Evolutionary conservation across 176 grass and related monocot species (phyloP).

Genomic region (Triticum turgidum): DNA sequence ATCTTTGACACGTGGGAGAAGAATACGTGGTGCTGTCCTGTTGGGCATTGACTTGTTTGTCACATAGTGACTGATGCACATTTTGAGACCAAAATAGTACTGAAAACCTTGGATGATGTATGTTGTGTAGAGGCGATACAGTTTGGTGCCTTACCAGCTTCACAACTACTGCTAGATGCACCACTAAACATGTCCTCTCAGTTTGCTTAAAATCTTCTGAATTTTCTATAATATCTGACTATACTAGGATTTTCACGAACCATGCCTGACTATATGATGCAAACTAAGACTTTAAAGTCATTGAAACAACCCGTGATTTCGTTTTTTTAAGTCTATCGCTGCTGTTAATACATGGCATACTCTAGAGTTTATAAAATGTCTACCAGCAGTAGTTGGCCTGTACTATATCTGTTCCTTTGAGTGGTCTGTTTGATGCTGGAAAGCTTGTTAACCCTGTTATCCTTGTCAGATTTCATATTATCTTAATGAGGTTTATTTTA

Average conservation of each 20-base stretch:
- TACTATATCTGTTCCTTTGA: neutral
- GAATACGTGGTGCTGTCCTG: neutral
- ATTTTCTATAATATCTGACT: neutral
- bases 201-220: neutral
- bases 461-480: neutral
- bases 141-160: neutral
- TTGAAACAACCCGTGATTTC: neutral
- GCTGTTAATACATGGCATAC: neutral
- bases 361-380: neutral
- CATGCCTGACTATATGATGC: neutral
- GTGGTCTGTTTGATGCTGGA: neutral
- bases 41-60: constrained; percentile 4
- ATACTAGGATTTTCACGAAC: neutral
- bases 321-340: neutral
- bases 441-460: neutral
- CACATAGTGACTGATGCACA: constrained; percentile 11
- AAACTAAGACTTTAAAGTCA: neutral
- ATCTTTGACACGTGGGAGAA: neutral
- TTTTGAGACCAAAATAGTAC: neutral
- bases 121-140: neutral
- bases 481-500: constrained; percentile 18
- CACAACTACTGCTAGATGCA: neutral
- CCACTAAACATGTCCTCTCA: neutral
- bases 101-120: neutral
- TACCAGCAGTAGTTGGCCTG: neutral